Percentiles rank a stretch among this genome's conserved stretches.
Evolutionary conservation across 2,329 filamentous ascomycete species (phyloP).

Genomic region (Apiospora malaysiana): DNA sequence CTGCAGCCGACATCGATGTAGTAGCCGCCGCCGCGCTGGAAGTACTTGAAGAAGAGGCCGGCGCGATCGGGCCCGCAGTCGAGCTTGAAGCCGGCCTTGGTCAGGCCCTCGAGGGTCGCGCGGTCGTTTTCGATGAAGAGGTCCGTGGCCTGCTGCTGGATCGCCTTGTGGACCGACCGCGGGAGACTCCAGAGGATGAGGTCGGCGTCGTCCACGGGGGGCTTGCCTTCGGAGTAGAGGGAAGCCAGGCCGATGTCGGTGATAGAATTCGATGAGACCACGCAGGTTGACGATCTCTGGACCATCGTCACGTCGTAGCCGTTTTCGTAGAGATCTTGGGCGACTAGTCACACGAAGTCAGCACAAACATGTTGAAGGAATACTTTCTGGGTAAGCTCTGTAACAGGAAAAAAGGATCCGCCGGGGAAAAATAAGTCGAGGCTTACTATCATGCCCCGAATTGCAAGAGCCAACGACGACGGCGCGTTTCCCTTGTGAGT

Average conservation of each 20-base stretch:
- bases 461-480: constrained; percentile 65
- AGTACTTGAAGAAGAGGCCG: constrained; percentile 64
- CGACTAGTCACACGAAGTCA: constrained; percentile 36
- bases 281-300: constrained; percentile 62
- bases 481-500: constrained; percentile 52
- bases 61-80: constrained; percentile 60
- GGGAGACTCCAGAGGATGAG: constrained; percentile 64
- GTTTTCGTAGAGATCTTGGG: constrained; percentile 62
- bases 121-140: constrained; percentile 44
- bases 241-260: constrained; percentile 59
- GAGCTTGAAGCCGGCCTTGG: constrained; percentile 61
- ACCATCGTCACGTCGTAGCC: constrained; percentile 66
- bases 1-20: constrained; percentile 63
- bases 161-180: constrained; percentile 62
- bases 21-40: constrained; percentile 65
- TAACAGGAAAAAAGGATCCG: background rate
- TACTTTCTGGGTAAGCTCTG: too few species aligned
- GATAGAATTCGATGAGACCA: constrained; percentile 57
- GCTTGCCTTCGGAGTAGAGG: constrained; percentile 56
- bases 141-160: constrained; percentile 54
- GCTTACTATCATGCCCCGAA: constrained; percentile 57
- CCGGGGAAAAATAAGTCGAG: background rate
- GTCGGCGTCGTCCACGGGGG: constrained; percentile 71
- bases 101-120: constrained; percentile 53
- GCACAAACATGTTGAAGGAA: background rate